Percentiles rank a stretch among this genome's conserved stretches.
These are phyloP conservation scores for Ceraceosorus bombacis DNA, from an alignment of 1,284 basidiomycete species.

Conservation along the genomic window DNA sequence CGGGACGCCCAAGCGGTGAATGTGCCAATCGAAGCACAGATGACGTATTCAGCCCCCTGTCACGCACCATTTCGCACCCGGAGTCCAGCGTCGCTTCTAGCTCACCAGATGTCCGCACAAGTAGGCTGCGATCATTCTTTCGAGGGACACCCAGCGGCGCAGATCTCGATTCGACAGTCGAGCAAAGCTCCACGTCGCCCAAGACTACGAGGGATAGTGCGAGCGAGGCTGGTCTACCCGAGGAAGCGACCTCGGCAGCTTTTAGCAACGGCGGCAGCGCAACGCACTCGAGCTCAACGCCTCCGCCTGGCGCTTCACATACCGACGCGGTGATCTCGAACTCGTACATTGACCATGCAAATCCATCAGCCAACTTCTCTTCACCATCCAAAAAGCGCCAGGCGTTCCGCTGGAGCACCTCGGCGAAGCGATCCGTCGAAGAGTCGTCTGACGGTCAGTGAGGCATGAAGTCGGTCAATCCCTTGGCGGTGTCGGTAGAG, in stretches of 20 bases:
- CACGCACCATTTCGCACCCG: neutral
- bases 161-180: neutral
- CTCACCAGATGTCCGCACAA: neutral
- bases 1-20: neutral
- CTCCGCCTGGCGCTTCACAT: neutral
- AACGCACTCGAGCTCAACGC: neutral
- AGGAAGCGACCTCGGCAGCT: too few species aligned
- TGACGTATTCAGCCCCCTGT: neutral
- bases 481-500: too few species aligned
- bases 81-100: neutral
- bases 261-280: too few species aligned
- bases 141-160: neutral
- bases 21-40: neutral
- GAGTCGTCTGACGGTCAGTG: too few species aligned
- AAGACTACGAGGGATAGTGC: neutral
- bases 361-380: neutral
- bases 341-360: neutral
- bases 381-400: neutral
- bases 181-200: neutral
- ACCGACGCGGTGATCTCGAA: neutral
- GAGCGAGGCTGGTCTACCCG: too few species aligned
- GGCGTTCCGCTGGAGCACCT: neutral
- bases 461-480: too few species aligned
- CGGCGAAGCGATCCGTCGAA: too few species aligned
- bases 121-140: neutral